Percentiles rank a stretch among this genome's conserved stretches.
Conservation (phyloP, 1,139 yeast species). For the Debaryomyces udenii region DNA sequence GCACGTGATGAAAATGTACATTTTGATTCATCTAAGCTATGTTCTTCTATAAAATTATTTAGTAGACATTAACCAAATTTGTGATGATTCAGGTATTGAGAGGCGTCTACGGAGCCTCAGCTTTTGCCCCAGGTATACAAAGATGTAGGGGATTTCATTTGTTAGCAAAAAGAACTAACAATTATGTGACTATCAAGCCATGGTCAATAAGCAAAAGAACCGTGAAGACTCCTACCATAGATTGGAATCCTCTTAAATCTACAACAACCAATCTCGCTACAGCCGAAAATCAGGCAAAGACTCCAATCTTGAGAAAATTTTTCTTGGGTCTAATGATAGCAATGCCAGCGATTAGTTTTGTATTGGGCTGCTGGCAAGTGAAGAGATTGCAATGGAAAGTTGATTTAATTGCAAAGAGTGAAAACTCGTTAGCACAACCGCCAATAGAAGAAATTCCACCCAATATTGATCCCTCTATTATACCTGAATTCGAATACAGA, state of each 20-base stretch:
- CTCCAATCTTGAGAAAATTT: slow-evolving; percentile 47
- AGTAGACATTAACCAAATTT: too few species aligned
- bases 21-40: too few species aligned
- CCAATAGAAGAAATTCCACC: slow-evolving; percentile 71
- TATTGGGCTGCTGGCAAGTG: slow-evolving; percentile 93
- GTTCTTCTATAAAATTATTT: too few species aligned
- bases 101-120: background rate
- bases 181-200: background rate
- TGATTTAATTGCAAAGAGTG: slow-evolving; percentile 79
- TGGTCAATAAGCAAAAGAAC: slow-evolving; percentile 19
- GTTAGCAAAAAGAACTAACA: background rate
- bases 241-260: slow-evolving; percentile 79
- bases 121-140: background rate
- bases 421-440: slow-evolving; percentile 73
- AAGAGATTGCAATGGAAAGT: slow-evolving; percentile 86
- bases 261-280: slow-evolving; percentile 48
- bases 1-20: too few species aligned
- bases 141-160: background rate
- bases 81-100: background rate
- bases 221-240: slow-evolving; percentile 71
- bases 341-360: slow-evolving; percentile 88
- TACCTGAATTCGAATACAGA: slow-evolving; percentile 78
- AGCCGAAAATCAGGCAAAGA: slow-evolving; percentile 42
- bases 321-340: slow-evolving; percentile 65
- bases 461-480: slow-evolving; percentile 53